These are phyloP conservation scores for Vigna hirtella DNA, from an alignment of 306 rosid species.

Conservation along the genomic window DNA sequence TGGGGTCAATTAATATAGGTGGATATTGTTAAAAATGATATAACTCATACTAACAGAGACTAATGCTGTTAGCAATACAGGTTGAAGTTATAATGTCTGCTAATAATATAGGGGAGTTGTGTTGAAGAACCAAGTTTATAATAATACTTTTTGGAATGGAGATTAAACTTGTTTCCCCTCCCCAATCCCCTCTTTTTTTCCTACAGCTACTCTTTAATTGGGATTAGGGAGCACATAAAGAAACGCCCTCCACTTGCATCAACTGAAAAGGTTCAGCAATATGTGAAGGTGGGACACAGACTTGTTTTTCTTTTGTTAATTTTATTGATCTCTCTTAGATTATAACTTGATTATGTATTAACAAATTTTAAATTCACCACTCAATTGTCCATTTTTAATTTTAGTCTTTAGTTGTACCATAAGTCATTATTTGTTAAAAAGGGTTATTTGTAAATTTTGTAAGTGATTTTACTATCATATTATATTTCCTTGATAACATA, in stretches of 20 bases:
- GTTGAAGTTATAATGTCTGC: neutral
- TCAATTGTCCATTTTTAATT: slow-evolving; percentile 22
- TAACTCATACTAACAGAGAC: neutral
- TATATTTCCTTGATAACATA: neutral
- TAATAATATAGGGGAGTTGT: neutral
- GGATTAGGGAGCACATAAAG: slow-evolving; percentile 94
- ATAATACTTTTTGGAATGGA: slow-evolving; percentile 18
- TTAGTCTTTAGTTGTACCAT: slow-evolving; percentile 8
- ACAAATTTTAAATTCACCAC: slow-evolving; percentile 11
- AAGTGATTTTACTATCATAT: neutral
- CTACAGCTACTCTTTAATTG: slow-evolving; percentile 74
- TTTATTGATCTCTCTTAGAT: slow-evolving; percentile 19
- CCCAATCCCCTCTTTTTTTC: neutral
- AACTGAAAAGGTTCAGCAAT: slow-evolving; percentile 94
- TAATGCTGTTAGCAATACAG: neutral
- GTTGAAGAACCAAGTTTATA: neutral
- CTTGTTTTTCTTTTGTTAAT: slow-evolving; percentile 24
- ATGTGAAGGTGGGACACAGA: slow-evolving; percentile 69
- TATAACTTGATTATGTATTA: slow-evolving; percentile 18
- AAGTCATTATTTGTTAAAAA: neutral
- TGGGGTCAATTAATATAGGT: neutral
- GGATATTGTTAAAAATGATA: neutral
- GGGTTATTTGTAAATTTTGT: neutral
- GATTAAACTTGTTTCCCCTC: slow-evolving; percentile 21
- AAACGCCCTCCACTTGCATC: slow-evolving; percentile 96